Percentiles rank a stretch among this genome's conserved stretches.
Conservation (phyloP, 805 yeast genomes). For the Candida fluviatilis region DNA sequence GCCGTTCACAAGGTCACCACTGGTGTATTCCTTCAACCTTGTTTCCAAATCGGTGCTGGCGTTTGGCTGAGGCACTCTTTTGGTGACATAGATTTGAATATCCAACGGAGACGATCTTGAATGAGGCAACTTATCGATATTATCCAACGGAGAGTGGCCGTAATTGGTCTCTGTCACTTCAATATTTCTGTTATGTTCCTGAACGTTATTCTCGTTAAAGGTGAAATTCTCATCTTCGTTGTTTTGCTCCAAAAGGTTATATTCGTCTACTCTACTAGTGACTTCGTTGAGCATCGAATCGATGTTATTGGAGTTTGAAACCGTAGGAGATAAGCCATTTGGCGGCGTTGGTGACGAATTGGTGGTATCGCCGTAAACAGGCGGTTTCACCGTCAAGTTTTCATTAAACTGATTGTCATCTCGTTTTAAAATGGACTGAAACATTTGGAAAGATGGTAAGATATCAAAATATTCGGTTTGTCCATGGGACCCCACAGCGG, state of each 20-base stretch:
- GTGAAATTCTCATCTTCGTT: slow-evolving; percentile 16
- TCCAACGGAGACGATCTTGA: slow-evolving; percentile 37
- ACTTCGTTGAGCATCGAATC: slow-evolving; percentile 8
- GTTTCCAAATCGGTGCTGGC: slow-evolving; percentile 39
- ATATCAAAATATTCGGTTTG: slow-evolving; percentile 48
- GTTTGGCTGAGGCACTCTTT: slow-evolving; percentile 46
- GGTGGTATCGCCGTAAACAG: slow-evolving; percentile 31
- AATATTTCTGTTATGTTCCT: slow-evolving; percentile 7
- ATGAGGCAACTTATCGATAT: slow-evolving; percentile 36
- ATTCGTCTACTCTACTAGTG: slow-evolving; percentile 10
- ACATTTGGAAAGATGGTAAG: slow-evolving; percentile 68
- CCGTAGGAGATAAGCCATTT: slow-evolving; percentile 10
- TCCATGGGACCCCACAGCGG: slow-evolving; percentile 22
- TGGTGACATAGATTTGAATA: slow-evolving; percentile 49
- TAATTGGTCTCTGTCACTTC: slow-evolving; percentile 17
- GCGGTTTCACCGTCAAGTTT: slow-evolving; percentile 28
- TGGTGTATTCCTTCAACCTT: slow-evolving; percentile 39
- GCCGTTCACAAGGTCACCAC: slow-evolving; percentile 41
- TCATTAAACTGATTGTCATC: slow-evolving; percentile 37
- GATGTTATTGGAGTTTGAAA: slow-evolving; percentile 4
- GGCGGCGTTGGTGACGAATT: slow-evolving; percentile 29
- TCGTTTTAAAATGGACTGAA: slow-evolving; percentile 46
- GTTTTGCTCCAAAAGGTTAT: slow-evolving; percentile 6
- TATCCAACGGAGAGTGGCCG: slow-evolving; percentile 49
- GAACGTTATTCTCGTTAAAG: slow-evolving; percentile 13